Evolutionary conservation across 2,329 filamentous ascomycete species (phyloP), one percentile per base, ranked within the genome.

Genomic region (Neonectria sp.): DNA sequence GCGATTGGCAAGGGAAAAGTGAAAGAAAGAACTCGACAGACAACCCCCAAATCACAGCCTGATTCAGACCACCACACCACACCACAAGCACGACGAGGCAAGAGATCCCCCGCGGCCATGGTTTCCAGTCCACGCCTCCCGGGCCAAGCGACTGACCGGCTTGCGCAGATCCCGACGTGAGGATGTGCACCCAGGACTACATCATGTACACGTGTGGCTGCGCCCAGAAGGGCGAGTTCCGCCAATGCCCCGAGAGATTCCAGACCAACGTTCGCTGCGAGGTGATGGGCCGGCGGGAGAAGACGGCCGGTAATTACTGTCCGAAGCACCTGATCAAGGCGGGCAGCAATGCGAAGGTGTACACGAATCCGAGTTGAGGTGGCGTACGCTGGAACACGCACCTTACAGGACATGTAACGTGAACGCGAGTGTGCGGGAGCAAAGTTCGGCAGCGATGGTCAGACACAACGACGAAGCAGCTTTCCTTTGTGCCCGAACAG

Each of bases 401-500:
- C 43, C 48, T 60, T 46, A 51, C 59, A 61, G 24, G 21, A 55
- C 27, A 55, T 61, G 59, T 37, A 55, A 61, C 59, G 37, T 33
- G 35, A 48, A 40, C 49, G 46, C 43, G 59, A 43, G 21, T 17
- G 56, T 27, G 40, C 15, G 17, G 33, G n/a, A 55, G 55, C 49
- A 35, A 55, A 37, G 37, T 53, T 46, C 48, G 29, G 49, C 59
- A 61, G 43, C 12, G 51, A n/a, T 13, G 29, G 21, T n/a, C 21
- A 49, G 52, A 60, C 51, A 21, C 21, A 40, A 35, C 40, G 21
- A 21, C n/a, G 24, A 46, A 27, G 43, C 37, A 48, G 53, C 40
- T 45, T 49, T 53, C 48, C 51, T 49, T 53, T 35, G 33, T 53
- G 51, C 48, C 27, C 17, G 25, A 31, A 31, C 27, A 31, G 46